Evolutionary conservation across 441 rosid species (phyloP), one percentile per base, ranked within the genome.

Genomic region (Adansonia gregorii): DNA sequence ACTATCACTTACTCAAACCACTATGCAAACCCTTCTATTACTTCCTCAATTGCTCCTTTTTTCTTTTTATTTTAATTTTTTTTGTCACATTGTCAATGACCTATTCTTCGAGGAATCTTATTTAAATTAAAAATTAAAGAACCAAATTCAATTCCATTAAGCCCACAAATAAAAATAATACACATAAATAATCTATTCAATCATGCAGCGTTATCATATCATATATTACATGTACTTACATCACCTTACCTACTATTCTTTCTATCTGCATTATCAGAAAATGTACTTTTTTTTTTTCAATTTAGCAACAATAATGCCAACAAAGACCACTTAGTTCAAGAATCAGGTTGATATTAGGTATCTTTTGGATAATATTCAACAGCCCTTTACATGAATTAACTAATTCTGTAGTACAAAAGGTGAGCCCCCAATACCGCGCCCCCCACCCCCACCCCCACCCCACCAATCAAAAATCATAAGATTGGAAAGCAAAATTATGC

Each of bases 31-130:
- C 41, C 4, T 35, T 35, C 41, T 35, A 35, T 35, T 35, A 35
- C 41, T 49, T 49, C 7, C 60, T 27, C 12, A 51, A 51, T 51
- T n/a, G 14, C 61, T 43, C 70, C 11, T 14, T 51, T 49, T 7
- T 43, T 1, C 14, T 0, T 12, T 12, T 22, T 41, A 48, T 15
- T 17, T 15, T 8, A 35, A n/a, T 2, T 51, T 10, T 14, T 14
- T 14, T 10, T 51, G 82, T 71, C 82, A 59, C 67, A 63, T 71
- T 74, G 71, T 58, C 9, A 22, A 19, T 71, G 86, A 70, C 75
- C 17, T 73, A 76, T 81, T 77, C 78, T 41, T 72, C 17, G 19
- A 76, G 79, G 78, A 74, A 85, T 80, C 58, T 67, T 77, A 51
- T 2, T 35, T 35, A 35, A 35, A 35, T 35, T 35, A 35, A 35